Base-by-base conservation (phyloP, 2,329 filamentous ascomycete species). In the Fusarium verrucosum region DNA sequence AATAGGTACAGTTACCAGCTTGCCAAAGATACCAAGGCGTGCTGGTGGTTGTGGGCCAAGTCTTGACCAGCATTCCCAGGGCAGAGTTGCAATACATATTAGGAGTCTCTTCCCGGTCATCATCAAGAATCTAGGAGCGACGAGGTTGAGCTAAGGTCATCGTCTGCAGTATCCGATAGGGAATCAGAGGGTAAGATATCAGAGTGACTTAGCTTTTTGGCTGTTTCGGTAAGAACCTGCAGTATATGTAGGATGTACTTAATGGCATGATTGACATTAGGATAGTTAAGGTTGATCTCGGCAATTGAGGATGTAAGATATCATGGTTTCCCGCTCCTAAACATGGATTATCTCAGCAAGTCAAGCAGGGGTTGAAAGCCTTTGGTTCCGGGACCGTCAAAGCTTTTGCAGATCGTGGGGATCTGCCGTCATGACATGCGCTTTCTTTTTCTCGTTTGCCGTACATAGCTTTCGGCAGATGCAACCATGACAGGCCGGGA, bases 71-170 rank as follows among this genome's bases (percentile, higher is more conserved):
- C 88, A 98, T 96, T 45, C 95, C 94, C 20, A 99, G 82, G 2
- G 96, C 92, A 3, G 95, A 98, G 76, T 98, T 97, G 50, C 96
- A 90, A 80, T 97, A 98, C 19, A 99, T 84, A 78, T 99, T 95
- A 26, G 96, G 95, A 7, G 96, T 99, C 75, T 98, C 95, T 76
- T 97, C 93, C 40, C 93, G 89, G 53, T 92, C 89, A 61, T 94
- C 91, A 35, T 94, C 91, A 46, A 93, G 82, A n/a, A 64, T 97
- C 94, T 11, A 94, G 97, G 22, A 96, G 87, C 1, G 94, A 97
- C 6, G 93, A 96, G 4, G 91, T 88, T 11, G 92, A 95, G 3
- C 89, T 89, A 41, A 97, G 91, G 41, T 97, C 94, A 64, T 97
- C 94, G 43, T 96, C 94, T 23, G 92, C 89, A 19, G 79, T 80